Percentiles rank a stretch among this genome's conserved stretches.
phyloP scores from a whole-genome alignment of 2,329 filamentous ascomycete species.

The Endocalyx cinctus region DNA sequence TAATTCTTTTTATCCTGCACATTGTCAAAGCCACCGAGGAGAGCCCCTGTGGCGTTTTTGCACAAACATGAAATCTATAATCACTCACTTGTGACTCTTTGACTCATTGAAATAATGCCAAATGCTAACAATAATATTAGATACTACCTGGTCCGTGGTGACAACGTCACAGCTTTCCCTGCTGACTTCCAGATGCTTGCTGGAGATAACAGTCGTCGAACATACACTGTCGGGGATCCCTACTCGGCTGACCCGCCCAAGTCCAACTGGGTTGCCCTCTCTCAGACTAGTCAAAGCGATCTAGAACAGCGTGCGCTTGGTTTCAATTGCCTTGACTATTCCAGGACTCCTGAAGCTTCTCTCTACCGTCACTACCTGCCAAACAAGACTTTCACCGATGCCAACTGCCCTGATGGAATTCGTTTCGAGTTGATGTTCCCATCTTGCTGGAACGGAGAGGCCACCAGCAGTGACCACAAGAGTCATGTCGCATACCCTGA shows the following conservation, averaged over 20 bases:
- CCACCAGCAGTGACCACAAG: constrained; percentile 53
- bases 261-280: constrained; percentile 62
- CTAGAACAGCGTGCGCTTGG: constrained; percentile 79
- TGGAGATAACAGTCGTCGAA: constrained; percentile 63
- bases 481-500: constrained; percentile 74
- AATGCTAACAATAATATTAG: too few species aligned
- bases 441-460: constrained; percentile 79
- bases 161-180: constrained; percentile 70
- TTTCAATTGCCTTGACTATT: constrained; percentile 93
- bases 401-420: constrained; percentile 75
- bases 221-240: constrained; percentile 65
- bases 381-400: constrained; percentile 73
- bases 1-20: constrained; percentile 2
- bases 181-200: constrained; percentile 76
- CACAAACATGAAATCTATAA: too few species aligned
- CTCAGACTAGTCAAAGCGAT: constrained; percentile 61
- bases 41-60: too few species aligned
- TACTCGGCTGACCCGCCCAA: constrained; percentile 60
- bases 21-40: too few species aligned
- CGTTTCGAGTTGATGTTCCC: constrained; percentile 85
- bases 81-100: too few species aligned
- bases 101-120: too few species aligned
- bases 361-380: constrained; percentile 80
- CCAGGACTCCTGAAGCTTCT: constrained; percentile 59
- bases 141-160: constrained; percentile 73